These are phyloP conservation scores for Yamadazyma kanchanaburiensis DNA, from an alignment of 1,139 yeast genomes.

Conservation along the genomic window DNA sequence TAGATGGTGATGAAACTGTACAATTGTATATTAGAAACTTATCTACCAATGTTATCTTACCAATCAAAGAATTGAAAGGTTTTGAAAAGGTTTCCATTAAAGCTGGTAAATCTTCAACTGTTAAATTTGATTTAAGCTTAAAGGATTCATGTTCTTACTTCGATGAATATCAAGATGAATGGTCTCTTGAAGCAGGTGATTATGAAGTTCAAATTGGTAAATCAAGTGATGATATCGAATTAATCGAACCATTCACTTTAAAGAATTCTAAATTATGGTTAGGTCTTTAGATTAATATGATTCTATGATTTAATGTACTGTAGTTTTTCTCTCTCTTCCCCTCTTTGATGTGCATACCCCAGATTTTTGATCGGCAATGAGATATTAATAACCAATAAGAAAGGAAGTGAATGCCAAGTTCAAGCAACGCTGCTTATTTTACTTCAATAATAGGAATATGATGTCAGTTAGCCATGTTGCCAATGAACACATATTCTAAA, in stretches of 20 bases:
- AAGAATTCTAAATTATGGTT: conserved; percentile 19
- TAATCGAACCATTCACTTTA: conserved; percentile 30
- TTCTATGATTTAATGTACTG: too few species aligned
- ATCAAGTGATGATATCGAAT: conserved; percentile 20
- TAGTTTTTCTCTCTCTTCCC: too few species aligned
- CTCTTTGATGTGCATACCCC: too few species aligned
- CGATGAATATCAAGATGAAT: conserved; percentile 43
- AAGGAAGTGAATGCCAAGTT: too few species aligned
- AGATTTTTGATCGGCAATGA: too few species aligned
- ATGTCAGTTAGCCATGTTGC: too few species aligned
- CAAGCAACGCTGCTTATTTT: too few species aligned
- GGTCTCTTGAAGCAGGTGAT: conserved; percentile 15
- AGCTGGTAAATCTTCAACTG: conserved; percentile 35
- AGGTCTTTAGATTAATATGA: conserved; percentile 11
- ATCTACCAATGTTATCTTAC: conserved; percentile 40
- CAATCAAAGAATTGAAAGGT: conserved; percentile 55
- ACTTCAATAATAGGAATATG: too few species aligned
- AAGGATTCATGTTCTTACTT: conserved; percentile 54
- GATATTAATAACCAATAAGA: too few species aligned
- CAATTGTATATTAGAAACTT: conserved; percentile 42
- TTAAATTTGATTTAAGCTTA: conserved; percentile 27
- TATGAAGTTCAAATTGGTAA: conserved; percentile 39
- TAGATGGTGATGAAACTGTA: conserved; percentile 42
- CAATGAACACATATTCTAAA: too few species aligned
- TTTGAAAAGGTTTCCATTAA: conserved; percentile 43